Evolutionary conservation across 768 basidiomycete species (phyloP), one percentile per base, ranked within the genome.

Genomic region (Collybiopsis confluens): DNA sequence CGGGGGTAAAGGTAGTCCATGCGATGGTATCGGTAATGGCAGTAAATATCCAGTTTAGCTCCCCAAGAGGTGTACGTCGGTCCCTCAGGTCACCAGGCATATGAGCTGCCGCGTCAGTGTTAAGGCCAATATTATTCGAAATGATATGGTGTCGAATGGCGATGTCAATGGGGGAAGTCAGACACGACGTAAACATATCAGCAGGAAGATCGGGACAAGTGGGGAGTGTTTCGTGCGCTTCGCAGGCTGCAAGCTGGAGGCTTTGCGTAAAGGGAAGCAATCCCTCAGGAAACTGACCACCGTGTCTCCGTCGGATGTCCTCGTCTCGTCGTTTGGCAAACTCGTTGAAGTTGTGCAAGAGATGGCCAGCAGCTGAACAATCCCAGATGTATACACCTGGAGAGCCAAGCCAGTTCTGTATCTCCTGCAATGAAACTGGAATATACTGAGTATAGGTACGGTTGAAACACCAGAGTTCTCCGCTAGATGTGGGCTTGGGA

Each of bases 21-120:
- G 97, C 97, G 57, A 99, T 98, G 8, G 97, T 98, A 70, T 99
- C 97, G 15, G 97, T 98, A 53, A 99, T 91, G 30, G 96, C 93
- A 1, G 94, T 98, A 71, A 98, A 98, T 58, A 98, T 98, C 97
- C 97, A 99, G 66, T 96, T 97, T n/a, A 99, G 81, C 70, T 99
- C 97, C 47, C 97, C 97, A 0, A 99, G 75, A 1, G 97, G 95
- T 0, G 97, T 98, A 23, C 95, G 82, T 18, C 97, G 82, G 64
- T 99, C 97, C 70, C 96, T 97, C 56, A 98, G 80, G 65, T 98
- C 95, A 8, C 97, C 97, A 0, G 97, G 97, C 11, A 99, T 53
- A 26, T 53, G 52, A 10, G 81, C 66, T 94, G 90, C 79, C 90
- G 84, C 30, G 95, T 87, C 89, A 15, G 93, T 90, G 63, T 98